phyloP scores from a whole-genome alignment of 148 eudicot genomes.

The Cornus kousa region DNA sequence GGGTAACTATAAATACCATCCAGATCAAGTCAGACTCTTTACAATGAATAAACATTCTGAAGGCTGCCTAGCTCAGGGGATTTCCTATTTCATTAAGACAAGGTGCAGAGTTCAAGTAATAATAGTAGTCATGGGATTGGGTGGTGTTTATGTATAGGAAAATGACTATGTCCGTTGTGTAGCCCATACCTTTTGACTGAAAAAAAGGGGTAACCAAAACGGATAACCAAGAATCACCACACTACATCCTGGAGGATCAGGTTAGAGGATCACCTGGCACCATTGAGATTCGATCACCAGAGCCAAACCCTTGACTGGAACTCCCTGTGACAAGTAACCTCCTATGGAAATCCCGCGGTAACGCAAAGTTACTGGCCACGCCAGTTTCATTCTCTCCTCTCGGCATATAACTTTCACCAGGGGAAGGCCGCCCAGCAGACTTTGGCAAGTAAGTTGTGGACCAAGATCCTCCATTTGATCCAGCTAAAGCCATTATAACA shows the following conservation, averaged over 20 bases:
- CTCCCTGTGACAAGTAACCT: conserved; percentile 28
- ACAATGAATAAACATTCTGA: background rate
- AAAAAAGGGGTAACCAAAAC: background rate
- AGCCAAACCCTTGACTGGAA: conserved; percentile 26
- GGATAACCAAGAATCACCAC: background rate
- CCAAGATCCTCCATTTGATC: conserved; percentile 90
- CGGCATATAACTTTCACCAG: conserved; percentile 24
- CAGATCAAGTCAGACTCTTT: background rate
- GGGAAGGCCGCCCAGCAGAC: conserved; percentile 25
- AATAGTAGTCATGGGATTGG: background rate
- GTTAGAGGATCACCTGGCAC: conserved; percentile 19
- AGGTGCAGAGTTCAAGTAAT: background rate
- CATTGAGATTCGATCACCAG: conserved; percentile 22
- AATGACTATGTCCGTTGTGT: background rate
- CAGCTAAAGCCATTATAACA: conserved; percentile 71
- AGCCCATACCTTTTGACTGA: background rate
- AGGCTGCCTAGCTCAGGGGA: background rate
- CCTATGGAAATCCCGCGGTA: conserved; percentile 29
- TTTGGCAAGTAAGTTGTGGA: conserved; percentile 50
- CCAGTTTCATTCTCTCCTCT: conserved; percentile 36
- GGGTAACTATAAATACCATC: background rate
- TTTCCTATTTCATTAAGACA: too few relatives aligned
- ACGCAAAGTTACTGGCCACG: conserved; percentile 15
- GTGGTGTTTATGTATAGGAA: background rate
- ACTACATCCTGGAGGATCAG: background rate